Conservation (phyloP, 2,329 filamentous ascomycete species). For the Fusarium marasasianum region DNA sequence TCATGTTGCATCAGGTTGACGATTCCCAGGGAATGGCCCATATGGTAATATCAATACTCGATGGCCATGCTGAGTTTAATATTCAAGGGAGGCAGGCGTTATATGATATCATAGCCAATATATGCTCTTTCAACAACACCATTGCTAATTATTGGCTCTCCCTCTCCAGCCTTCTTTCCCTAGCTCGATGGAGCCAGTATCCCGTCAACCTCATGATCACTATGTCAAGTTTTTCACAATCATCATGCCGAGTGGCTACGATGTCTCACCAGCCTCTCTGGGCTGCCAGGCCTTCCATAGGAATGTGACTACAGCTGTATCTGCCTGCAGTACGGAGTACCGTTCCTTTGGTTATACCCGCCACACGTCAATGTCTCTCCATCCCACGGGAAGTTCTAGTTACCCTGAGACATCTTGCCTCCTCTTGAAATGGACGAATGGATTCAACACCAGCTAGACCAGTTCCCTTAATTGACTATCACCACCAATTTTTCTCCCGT, state of each 20-base stretch:
- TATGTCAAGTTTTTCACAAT: neutral
- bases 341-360: constrained; percentile 18
- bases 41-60: neutral
- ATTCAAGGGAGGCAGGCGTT: neutral
- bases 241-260: constrained; percentile 19
- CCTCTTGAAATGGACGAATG: constrained; percentile 41
- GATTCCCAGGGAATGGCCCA: neutral
- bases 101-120: constrained; percentile 10
- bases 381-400: constrained; percentile 1
- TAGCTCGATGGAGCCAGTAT: neutral
- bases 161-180: constrained; percentile 1
- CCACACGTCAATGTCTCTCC: constrained; percentile 20
- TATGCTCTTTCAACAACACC: constrained; percentile 5
- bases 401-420: constrained; percentile 47
- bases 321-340: constrained; percentile 14
- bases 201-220: constrained; percentile 4
- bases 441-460: neutral
- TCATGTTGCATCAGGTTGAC: neutral
- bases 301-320: constrained; percentile 40
- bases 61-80: neutral
- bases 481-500: constrained; percentile 23
- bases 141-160: constrained; percentile 21
- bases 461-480: constrained; percentile 14
- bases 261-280: constrained; percentile 38
- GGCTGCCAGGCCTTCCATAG: constrained; percentile 31